Conservation (phyloP, 2,329 filamentous ascomycete genomes). For the Gliomastix tumulicola region DNA sequence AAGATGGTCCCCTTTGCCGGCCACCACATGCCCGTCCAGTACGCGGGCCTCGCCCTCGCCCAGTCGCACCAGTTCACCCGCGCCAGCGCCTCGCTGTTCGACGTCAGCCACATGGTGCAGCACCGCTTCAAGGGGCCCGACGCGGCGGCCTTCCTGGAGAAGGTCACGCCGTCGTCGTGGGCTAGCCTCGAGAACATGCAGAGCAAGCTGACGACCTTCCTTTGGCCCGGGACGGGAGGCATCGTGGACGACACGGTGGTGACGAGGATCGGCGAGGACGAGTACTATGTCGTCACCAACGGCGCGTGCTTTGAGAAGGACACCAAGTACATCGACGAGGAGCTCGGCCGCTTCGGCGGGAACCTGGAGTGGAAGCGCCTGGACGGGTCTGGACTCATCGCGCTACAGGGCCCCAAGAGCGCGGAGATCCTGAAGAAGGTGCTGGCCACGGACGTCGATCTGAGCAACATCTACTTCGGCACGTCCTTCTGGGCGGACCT, state of each 20-base stretch:
- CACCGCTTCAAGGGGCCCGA: constrained; percentile 77
- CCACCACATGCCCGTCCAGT: constrained; percentile 89
- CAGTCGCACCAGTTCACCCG: constrained; percentile 90
- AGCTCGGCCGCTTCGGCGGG: constrained; percentile 54
- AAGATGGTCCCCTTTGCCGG: constrained; percentile 98
- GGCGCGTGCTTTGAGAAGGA: constrained; percentile 90
- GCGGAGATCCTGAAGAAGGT: constrained; percentile 60
- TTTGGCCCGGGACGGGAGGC: constrained; percentile 74
- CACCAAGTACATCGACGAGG: constrained; percentile 63
- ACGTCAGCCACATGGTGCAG: constrained; percentile 96
- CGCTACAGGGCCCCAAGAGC: constrained; percentile 80
- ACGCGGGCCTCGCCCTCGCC: constrained; percentile 66
- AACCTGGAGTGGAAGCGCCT: constrained; percentile 62
- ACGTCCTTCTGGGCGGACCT: constrained; percentile 62
- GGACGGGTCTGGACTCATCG: constrained; percentile 70
- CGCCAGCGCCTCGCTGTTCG: constrained; percentile 82
- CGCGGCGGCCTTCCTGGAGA: constrained; percentile 74
- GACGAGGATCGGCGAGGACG: constrained; percentile 64
- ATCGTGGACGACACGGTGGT: constrained; percentile 95
- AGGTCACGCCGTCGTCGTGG: constrained; percentile 72
- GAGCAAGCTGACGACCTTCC: constrained; percentile 77
- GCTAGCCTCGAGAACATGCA: constrained; percentile 56
- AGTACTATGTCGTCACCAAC: constrained; percentile 93
- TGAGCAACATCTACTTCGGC: constrained; percentile 76
- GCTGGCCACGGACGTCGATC: constrained; percentile 46